These are phyloP conservation scores for Eucalyptus camaldulensis DNA, from an alignment of 345 rosid species.

Conservation along the genomic window DNA sequence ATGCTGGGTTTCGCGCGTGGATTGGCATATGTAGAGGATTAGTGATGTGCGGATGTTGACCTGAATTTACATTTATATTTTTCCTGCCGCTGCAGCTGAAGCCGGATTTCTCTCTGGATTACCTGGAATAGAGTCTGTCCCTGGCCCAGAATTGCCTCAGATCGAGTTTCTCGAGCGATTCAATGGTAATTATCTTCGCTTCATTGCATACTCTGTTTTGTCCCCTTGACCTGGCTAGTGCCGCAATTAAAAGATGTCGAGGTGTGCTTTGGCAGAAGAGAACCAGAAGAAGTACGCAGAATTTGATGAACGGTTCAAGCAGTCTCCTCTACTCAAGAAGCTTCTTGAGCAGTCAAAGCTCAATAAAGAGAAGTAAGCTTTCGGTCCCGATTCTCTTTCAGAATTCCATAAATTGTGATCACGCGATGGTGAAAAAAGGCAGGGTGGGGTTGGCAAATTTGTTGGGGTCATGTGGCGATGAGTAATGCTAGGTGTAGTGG, in stretches of 20 bases:
- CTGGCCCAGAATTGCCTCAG: slow-evolving; percentile 74
- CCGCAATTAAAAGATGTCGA: not conserved
- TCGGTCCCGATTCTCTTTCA: not conserved
- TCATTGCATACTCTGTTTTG: not conserved
- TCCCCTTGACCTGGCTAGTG: not conserved
- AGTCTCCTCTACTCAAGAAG: slow-evolving; percentile 75
- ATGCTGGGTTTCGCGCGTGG: not conserved
- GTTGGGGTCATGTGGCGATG: not conserved
- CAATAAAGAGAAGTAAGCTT: slow-evolving; percentile 68
- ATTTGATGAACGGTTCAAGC: slow-evolving; percentile 63
- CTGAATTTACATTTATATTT: not conserved
- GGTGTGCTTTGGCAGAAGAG: slow-evolving; percentile 38
- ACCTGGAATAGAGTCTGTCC: slow-evolving; percentile 84
- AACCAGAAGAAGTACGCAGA: slow-evolving; percentile 94
- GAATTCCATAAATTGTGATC: not conserved
- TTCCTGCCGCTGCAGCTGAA: slow-evolving; percentile 33
- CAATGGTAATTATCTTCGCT: slow-evolving; percentile 35
- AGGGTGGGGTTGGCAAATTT: not conserved
- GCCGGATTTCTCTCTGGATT: slow-evolving; percentile 81
- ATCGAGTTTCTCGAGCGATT: slow-evolving; percentile 65
- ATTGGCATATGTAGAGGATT: not conserved
- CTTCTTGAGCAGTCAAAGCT: slow-evolving; percentile 63
- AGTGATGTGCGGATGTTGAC: not conserved
- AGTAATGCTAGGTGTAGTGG: not conserved
- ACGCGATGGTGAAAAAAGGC: not conserved